These are phyloP conservation scores for Knufia fluminis DNA, from an alignment of 2,329 filamentous ascomycete genomes.

Conservation along the genomic window DNA sequence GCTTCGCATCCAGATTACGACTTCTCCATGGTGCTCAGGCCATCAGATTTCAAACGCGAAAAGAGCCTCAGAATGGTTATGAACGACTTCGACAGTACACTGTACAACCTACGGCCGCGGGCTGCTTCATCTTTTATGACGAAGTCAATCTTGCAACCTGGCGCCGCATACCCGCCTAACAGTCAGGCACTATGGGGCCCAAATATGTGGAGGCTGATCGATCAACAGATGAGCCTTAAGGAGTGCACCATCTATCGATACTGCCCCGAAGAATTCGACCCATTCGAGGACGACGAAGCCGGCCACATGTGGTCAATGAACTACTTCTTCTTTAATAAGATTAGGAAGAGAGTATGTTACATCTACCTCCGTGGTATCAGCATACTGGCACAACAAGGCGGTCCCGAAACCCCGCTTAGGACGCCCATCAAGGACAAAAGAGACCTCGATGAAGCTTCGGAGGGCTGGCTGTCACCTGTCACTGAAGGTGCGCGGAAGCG, in stretches of 20 bases:
- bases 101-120: constrained; percentile 74
- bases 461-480: constrained; percentile 39
- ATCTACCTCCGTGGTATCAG: constrained; percentile 79
- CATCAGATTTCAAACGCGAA: constrained; percentile 82
- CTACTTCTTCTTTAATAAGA: constrained; percentile 96
- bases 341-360: constrained; percentile 85
- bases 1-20: constrained; percentile 95
- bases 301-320: constrained; percentile 90
- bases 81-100: constrained; percentile 74
- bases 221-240: constrained; percentile 87
- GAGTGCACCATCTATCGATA: constrained; percentile 88
- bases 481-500: constrained; percentile 62
- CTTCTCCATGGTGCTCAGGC: constrained; percentile 84
- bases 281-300: constrained; percentile 86
- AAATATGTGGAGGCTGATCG: constrained; percentile 82
- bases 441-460: constrained; percentile 35
- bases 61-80: constrained; percentile 71
- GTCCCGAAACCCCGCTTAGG: constrained; percentile 42
- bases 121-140: constrained; percentile 30
- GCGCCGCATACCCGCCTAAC: constrained; percentile 33
- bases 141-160: constrained; percentile 25
- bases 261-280: constrained; percentile 69
- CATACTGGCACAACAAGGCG: constrained; percentile 58
- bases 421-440: constrained; percentile 38
- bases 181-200: constrained; percentile 62